A percentile compares a stretch with the other conserved stretches of the same genome.
Conservation (phyloP, 495 filamentous ascomycete species). For the Xylaria intraflava region DNA sequence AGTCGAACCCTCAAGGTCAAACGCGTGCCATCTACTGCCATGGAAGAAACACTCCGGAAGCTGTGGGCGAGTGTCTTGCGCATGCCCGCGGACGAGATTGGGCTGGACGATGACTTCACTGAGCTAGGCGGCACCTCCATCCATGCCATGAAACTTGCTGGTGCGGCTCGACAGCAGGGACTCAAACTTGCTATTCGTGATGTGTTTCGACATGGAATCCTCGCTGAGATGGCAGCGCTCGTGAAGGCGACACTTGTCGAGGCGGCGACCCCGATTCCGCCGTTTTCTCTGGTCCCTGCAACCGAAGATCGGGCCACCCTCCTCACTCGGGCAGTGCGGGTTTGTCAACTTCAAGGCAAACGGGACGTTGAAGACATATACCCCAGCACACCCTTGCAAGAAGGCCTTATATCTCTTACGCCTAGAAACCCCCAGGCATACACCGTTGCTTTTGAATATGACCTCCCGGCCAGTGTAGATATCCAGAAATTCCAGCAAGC, state of each 20-base stretch:
- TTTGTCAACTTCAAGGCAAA: not conserved
- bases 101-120: slow-evolving; percentile 42
- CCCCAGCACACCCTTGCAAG: slow-evolving; percentile 1
- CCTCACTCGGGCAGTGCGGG: not conserved
- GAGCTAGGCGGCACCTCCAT: slow-evolving; percentile 52
- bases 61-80: not conserved
- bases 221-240: not conserved
- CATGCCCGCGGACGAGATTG: slow-evolving; percentile 18
- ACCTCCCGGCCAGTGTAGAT: slow-evolving; percentile 33
- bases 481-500: slow-evolving; percentile 30
- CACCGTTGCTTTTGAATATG: slow-evolving; percentile 31
- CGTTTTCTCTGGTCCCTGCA: not conserved
- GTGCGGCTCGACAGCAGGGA: slow-evolving; percentile 32
- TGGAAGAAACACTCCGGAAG: not conserved
- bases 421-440: slow-evolving; percentile 22
- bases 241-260: not conserved
- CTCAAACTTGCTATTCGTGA: not conserved
- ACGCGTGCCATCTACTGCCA: not conserved
- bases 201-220: not conserved
- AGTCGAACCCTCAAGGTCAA: not conserved
- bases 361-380: slow-evolving; percentile 1
- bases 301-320: not conserved
- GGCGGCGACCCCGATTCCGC: not conserved
- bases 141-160: slow-evolving; percentile 49
- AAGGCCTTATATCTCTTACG: slow-evolving; percentile 4